A percentile compares a stretch with the other conserved stretches of the same genome.
Conservation (phyloP, 129 eudicot genomes). For the Flaveria sonorensis region DNA sequence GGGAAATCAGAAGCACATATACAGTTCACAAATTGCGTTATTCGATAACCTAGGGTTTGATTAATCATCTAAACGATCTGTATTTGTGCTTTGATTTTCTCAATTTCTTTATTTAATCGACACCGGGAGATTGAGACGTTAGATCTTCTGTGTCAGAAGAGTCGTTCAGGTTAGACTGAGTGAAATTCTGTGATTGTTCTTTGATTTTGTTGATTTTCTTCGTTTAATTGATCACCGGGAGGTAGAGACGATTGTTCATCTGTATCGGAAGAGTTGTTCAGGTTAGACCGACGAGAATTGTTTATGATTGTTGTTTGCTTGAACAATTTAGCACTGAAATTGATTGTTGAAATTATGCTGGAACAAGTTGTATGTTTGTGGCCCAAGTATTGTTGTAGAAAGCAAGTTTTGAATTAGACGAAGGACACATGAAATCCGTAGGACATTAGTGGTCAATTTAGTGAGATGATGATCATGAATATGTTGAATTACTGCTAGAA, state of each 20-base stretch:
- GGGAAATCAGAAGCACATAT: constrained; percentile 15
- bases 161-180: constrained; percentile 20
- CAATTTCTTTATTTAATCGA: neutral
- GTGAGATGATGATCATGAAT: neutral
- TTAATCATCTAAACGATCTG: constrained; percentile 22
- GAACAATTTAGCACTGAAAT: neutral
- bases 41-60: constrained; percentile 17
- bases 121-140: neutral
- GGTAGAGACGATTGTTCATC: neutral
- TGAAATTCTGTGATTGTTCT: neutral
- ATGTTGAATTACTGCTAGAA: constrained; percentile 8
- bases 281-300: constrained; percentile 7
- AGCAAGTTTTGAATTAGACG: neutral
- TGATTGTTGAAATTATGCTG: constrained; percentile 9
- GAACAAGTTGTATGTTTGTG: neutral
- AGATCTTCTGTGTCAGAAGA: neutral
- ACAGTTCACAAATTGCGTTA: constrained; percentile 9
- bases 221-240: constrained; percentile 9
- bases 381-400: neutral
- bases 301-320: neutral
- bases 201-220: neutral
- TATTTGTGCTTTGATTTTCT: neutral
- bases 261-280: neutral
- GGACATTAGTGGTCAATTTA: constrained; percentile 3
- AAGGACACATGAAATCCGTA: neutral